Conservation (phyloP, 2,329 filamentous ascomycete genomes). For the Penicillium sp. region DNA sequence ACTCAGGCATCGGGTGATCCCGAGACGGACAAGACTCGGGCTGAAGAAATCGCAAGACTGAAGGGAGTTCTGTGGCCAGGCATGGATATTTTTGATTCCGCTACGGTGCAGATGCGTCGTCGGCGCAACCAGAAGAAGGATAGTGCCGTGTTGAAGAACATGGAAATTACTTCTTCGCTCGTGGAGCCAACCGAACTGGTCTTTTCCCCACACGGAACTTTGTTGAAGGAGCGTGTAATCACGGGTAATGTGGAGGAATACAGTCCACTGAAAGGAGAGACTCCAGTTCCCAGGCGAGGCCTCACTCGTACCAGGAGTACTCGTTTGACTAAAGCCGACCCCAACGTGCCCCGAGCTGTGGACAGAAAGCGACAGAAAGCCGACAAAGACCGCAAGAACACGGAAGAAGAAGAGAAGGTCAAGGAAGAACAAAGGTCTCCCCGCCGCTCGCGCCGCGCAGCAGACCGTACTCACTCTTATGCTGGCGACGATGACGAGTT, state of each 20-base stretch:
- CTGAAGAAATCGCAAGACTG: constrained; percentile 43
- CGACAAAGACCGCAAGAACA: constrained; percentile 10
- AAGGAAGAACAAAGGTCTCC: constrained; percentile 22
- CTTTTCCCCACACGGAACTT: constrained; percentile 46
- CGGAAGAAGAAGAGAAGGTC: constrained; percentile 12
- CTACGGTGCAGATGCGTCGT: constrained; percentile 49
- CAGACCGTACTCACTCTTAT: constrained; percentile 21
- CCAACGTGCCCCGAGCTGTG: constrained; percentile 34
- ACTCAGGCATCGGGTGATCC: constrained; percentile 12
- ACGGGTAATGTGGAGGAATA: constrained; percentile 51
- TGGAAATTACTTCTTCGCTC: constrained; percentile 47
- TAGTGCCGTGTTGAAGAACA: constrained; percentile 44
- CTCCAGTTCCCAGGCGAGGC: constrained; percentile 42
- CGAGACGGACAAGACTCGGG: constrained; percentile 32
- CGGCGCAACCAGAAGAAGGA: constrained; percentile 55
- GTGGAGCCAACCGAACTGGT: constrained; percentile 50
- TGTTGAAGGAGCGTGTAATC: constrained; percentile 48
- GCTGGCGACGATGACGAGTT: constrained; percentile 36
- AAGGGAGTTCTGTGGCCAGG: constrained; percentile 53
- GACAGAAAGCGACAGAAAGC: constrained; percentile 30
- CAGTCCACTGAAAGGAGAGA: constrained; percentile 48
- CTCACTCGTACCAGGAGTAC: constrained; percentile 28
- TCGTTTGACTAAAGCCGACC: constrained; percentile 33
- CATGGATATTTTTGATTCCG: constrained; percentile 55
- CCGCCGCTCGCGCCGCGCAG: constrained; percentile 20